These are phyloP conservation scores for Pseudognaphalium luteoalbum DNA, from an alignment of 129 eudicot genomes.

Conservation along the genomic window DNA sequence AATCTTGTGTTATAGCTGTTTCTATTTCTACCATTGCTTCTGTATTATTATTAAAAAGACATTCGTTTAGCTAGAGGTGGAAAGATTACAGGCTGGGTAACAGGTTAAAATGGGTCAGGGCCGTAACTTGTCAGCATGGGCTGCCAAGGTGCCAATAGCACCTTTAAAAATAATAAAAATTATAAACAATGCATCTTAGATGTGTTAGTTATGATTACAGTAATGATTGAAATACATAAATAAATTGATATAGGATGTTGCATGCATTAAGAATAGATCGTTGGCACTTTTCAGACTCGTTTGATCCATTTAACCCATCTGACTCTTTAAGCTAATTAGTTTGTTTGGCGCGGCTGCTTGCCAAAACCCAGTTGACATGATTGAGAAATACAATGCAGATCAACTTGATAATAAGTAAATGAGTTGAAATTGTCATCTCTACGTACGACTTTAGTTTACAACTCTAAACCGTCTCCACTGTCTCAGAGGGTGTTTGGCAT, in stretches of 20 bases:
- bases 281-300: neutral
- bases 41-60: neutral
- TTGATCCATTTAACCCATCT: neutral
- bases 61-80: neutral
- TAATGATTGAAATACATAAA: no score
- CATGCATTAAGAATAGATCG: neutral
- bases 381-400: neutral
- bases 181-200: no score
- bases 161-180: no score
- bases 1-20: neutral
- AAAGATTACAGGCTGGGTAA: neutral
- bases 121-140: neutral
- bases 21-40: neutral
- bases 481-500: no score
- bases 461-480: no score
- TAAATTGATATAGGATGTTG: neutral
- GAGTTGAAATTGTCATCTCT: neutral
- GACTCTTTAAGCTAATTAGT: neutral
- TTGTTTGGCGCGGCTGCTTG: neutral
- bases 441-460: neutral
- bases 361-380: neutral
- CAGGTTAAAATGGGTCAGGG: neutral
- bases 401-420: neutral
- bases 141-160: no score
- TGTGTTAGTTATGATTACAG: neutral